These are phyloP conservation scores for Naganishia sp. DNA, from an alignment of 1,284 basidiomycete genomes.

Conservation along the genomic window DNA sequence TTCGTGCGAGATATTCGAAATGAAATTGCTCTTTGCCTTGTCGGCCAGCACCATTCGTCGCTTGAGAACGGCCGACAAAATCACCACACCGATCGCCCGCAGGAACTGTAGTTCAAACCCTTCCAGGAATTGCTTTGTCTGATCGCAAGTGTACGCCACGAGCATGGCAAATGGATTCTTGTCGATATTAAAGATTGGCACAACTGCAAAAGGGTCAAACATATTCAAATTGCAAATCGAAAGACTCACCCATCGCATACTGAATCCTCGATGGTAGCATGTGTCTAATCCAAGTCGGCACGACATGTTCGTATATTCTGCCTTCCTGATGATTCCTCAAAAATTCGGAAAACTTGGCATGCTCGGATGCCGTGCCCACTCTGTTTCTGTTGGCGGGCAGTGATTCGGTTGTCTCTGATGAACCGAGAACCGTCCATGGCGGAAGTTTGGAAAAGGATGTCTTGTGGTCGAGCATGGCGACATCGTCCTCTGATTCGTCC, in stretches of 20 bases:
- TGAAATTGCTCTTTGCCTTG: conserved; percentile 59
- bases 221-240: not conserved
- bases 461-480: conserved; percentile 42
- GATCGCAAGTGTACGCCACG: conserved; percentile 81
- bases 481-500: conserved; percentile 35
- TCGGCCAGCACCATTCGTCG: conserved; percentile 91
- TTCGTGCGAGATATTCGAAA: conserved; percentile 85
- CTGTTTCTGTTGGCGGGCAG: conserved; percentile 45
- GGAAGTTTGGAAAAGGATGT: conserved; percentile 43
- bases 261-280: conserved; percentile 77
- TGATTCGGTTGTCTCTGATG: conserved; percentile 33
- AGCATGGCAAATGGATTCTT: conserved; percentile 89
- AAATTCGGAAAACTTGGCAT: conserved; percentile 70
- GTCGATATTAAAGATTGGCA: conserved; percentile 91
- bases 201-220: conserved; percentile 57
- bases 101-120: conserved; percentile 90
- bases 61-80: conserved; percentile 88
- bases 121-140: conserved; percentile 78
- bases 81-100: conserved; percentile 86
- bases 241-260: conserved; percentile 72
- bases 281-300: conserved; percentile 72
- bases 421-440: conserved; percentile 42
- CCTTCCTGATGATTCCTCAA: conserved; percentile 77
- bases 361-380: conserved; percentile 67
- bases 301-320: conserved; percentile 77